These are phyloP conservation scores for Solanum hybrid DNA, from an alignment of 305 asterid species.

Conservation along the genomic window DNA sequence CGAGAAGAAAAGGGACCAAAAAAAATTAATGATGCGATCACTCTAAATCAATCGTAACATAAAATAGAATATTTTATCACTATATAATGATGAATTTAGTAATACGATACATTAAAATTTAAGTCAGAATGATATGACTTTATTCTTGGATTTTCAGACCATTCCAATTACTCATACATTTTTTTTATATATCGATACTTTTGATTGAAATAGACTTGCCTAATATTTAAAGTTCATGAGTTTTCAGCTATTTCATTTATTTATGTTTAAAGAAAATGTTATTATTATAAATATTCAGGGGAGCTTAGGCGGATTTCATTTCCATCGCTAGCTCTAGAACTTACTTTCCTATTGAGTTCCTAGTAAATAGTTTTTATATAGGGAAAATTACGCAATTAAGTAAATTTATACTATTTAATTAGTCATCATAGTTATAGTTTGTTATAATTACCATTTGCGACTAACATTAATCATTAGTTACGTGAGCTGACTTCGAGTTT, in stretches of 20 bases:
- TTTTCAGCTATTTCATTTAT: background rate
- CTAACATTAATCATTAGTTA: too few species aligned
- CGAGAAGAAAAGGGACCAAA: background rate
- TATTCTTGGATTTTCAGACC: background rate
- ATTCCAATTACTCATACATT: background rate
- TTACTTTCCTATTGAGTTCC: background rate
- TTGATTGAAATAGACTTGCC: background rate
- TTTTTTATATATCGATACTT: background rate
- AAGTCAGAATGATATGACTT: background rate
- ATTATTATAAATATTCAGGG: background rate
- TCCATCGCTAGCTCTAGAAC: background rate
- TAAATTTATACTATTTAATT: too few species aligned
- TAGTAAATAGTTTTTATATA: background rate
- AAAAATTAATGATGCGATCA: background rate
- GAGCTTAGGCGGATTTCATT: background rate
- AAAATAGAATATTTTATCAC: too few species aligned
- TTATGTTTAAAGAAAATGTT: too few species aligned
- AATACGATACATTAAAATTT: too few species aligned
- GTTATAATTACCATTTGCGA: rapidly evolving
- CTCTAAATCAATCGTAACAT: background rate
- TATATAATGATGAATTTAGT: too few species aligned
- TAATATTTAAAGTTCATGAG: background rate
- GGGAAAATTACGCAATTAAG: rapidly evolving
- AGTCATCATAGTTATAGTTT: too few species aligned
- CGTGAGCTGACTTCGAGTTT: background rate